These are phyloP conservation scores for Tremellales sp. DNA, from an alignment of 1,284 basidiomycete species.

Conservation along the genomic window DNA sequence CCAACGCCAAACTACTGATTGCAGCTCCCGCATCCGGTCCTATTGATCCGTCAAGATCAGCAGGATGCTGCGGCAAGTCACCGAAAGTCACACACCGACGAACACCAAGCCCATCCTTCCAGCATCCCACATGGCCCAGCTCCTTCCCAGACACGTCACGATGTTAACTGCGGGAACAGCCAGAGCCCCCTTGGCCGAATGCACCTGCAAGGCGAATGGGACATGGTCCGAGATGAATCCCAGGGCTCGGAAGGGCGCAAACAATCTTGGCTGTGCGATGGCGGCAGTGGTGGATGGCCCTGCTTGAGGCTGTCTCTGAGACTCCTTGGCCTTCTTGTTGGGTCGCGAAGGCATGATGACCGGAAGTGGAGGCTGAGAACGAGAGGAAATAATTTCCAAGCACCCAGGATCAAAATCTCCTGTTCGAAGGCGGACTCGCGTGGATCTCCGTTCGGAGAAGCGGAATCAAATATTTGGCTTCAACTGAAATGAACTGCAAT, in stretches of 20 bases:
- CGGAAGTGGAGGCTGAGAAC: too few relatives aligned
- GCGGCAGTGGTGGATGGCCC: neutral
- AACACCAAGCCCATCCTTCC: slow-evolving; percentile 89
- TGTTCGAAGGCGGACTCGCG: too few relatives aligned
- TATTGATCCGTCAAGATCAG: slow-evolving; percentile 38
- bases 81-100: slow-evolving; percentile 59
- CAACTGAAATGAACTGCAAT: too few relatives aligned
- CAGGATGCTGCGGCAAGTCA: slow-evolving; percentile 10
- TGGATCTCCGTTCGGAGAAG: too few relatives aligned
- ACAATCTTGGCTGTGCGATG: slow-evolving; percentile 54
- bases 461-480: too few relatives aligned
- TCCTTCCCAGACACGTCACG: slow-evolving; percentile 80
- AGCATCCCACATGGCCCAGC: slow-evolving; percentile 97
- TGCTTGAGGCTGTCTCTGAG: slow-evolving; percentile 1
- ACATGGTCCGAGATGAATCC: slow-evolving; percentile 89
- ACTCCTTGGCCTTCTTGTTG: too few relatives aligned
- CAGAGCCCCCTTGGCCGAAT: slow-evolving; percentile 79
- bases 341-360: too few relatives aligned
- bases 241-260: slow-evolving; percentile 90
- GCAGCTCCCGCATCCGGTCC: slow-evolving; percentile 71
- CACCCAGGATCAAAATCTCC: too few relatives aligned
- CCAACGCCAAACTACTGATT: slow-evolving; percentile 74
- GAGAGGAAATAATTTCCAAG: too few relatives aligned
- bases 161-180: slow-evolving; percentile 77
- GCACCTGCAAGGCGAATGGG: slow-evolving; percentile 82